These are phyloP conservation scores for Viola pubescens DNA, from an alignment of 441 rosid species.

Conservation along the genomic window DNA sequence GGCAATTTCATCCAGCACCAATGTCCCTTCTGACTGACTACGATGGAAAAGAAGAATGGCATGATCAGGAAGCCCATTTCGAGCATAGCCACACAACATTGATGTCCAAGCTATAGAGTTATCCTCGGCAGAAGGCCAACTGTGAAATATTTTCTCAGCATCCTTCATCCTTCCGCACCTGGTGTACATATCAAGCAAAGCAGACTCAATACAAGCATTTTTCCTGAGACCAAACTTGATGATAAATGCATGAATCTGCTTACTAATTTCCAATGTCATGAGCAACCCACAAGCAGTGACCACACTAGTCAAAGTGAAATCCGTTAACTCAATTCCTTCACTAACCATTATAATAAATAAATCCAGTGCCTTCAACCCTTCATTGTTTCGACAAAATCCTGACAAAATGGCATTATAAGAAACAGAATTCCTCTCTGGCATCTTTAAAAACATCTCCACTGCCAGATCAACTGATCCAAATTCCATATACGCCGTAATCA, in stretches of 20 bases:
- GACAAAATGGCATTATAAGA: constrained; percentile 58
- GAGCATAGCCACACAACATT: constrained; percentile 64
- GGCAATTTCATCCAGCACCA: constrained; percentile 51
- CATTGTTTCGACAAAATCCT: constrained; percentile 53
- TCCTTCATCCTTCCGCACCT: constrained; percentile 73
- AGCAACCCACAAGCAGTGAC: constrained; percentile 59
- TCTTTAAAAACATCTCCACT: constrained; percentile 42
- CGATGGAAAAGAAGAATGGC: constrained; percentile 47
- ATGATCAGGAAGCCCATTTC: constrained; percentile 57
- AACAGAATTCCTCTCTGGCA: constrained; percentile 52
- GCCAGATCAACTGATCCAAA: constrained; percentile 57
- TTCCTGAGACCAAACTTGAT: constrained; percentile 51
- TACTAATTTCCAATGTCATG: constrained; percentile 31
- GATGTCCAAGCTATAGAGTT: constrained; percentile 51
- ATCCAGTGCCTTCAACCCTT: constrained; percentile 37
- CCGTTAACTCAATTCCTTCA: constrained; percentile 49
- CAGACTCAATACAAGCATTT: constrained; percentile 51
- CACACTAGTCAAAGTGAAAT: constrained; percentile 52
- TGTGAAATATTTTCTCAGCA: constrained; percentile 54
- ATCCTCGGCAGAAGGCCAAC: constrained; percentile 42
- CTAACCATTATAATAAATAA: constrained; percentile 49
- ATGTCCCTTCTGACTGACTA: constrained; percentile 30
- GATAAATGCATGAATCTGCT: constrained; percentile 69
- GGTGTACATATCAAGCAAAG: constrained; percentile 70
- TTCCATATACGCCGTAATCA: constrained; percentile 58